A percentile compares a stretch with the other conserved stretches of the same genome.
phyloP scores from a whole-genome alignment of 139 green algal species.

The Haematococcus sp. region DNA sequence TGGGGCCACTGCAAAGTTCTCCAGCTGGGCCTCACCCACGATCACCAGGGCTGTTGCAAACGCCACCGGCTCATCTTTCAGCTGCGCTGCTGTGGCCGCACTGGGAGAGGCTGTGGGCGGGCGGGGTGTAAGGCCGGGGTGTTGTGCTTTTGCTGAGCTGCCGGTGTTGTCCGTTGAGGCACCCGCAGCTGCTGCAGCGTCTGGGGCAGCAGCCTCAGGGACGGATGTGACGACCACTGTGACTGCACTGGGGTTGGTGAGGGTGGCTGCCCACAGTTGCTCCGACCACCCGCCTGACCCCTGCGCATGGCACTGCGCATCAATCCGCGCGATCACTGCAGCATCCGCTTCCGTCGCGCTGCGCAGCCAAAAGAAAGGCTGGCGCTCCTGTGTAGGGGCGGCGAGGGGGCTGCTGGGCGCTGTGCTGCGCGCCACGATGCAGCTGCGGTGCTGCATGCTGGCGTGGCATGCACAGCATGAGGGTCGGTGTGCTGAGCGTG shows the following conservation, averaged over 20 bases:
- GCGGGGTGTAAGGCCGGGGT: no score
- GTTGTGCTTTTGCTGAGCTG: no score
- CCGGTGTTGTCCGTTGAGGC: no score
- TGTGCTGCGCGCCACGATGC: no score
- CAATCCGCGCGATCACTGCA: neutral
- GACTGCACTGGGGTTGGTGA: neutral
- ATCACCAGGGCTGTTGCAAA: neutral
- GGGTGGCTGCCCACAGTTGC: neutral
- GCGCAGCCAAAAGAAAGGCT: neutral
- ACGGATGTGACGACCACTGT: no score
- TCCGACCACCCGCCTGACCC: neutral
- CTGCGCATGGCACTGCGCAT: neutral
- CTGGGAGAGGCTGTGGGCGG: no score
- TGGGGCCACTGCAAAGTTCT: neutral
- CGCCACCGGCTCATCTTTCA: neutral
- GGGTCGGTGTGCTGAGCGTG: neutral
- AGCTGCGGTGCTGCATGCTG: neutral
- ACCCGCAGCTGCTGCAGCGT: no score
- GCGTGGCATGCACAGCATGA: neutral
- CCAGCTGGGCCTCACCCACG: neutral
- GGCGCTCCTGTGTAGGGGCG: neutral
- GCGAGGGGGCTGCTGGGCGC: no score
- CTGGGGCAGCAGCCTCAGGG: no score
- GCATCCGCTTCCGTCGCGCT: neutral
- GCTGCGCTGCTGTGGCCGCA: neutral